These are phyloP conservation scores for Pythium aphanidermatum DNA, from an alignment of 352 stramenopile species.

Conservation along the genomic window DNA sequence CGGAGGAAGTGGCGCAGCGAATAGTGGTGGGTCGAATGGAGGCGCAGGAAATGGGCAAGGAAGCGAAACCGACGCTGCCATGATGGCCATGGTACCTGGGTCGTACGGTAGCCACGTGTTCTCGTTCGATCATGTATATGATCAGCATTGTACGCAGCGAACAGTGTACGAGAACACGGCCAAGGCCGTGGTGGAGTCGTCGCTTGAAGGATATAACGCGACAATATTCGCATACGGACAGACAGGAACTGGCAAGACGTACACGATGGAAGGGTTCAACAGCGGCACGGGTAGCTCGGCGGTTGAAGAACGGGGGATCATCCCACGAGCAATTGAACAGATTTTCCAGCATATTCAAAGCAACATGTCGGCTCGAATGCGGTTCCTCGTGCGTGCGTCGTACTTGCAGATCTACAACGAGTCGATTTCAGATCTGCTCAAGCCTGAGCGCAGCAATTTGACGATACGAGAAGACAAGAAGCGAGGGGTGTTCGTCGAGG, in stretches of 20 bases:
- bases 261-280: constrained; percentile 97
- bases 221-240: constrained; percentile 91
- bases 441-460: constrained; percentile 88
- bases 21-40: constrained; percentile 3
- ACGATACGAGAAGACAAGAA: constrained; percentile 93
- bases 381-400: constrained; percentile 89
- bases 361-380: constrained; percentile 75
- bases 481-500: constrained; percentile 92
- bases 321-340: constrained; percentile 96
- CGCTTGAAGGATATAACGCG: constrained; percentile 89
- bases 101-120: constrained; percentile 88
- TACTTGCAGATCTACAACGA: constrained; percentile 97
- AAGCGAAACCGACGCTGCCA: neutral
- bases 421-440: constrained; percentile 92
- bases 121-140: constrained; percentile 94
- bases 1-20: constrained; percentile 7
- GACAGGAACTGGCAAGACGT: constrained; percentile 91
- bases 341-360: constrained; percentile 90
- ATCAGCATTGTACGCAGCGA: constrained; percentile 85
- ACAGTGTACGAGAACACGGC: constrained; percentile 93
- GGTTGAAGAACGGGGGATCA: constrained; percentile 94
- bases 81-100: constrained; percentile 16
- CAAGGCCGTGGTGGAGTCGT: constrained; percentile 89
- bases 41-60: constrained; percentile 6
- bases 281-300: constrained; percentile 61